Evolutionary conservation across 768 basidiomycete species (phyloP), one percentile per base, ranked within the genome.

Genomic region (Kwoniella dejecticola): DNA sequence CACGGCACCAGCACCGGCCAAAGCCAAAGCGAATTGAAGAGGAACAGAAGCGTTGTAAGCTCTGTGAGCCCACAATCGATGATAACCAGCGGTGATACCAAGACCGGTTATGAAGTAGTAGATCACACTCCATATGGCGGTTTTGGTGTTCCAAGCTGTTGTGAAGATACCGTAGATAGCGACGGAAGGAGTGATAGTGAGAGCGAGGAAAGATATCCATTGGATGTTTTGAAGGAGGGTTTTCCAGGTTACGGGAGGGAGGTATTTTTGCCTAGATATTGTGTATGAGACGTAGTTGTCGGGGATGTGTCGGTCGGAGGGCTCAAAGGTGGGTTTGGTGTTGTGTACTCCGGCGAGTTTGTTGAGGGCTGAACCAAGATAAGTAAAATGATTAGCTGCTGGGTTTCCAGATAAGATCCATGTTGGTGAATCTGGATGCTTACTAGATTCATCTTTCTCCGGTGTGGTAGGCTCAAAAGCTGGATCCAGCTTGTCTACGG

Each of bases 31-130:
- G 75, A 91, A 96, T 77, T 97, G 88, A 12, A 98, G 81, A 15
- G 89, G 88, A 61, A 83, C 83, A 3, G 89, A 87, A 36, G 95
- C 96, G 75, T 96, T 97, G 79, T 95, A 99, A 0, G 90, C 84
- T 58, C 96, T 86, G 75, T 99, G 96, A 10, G 96, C 90, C 93
- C 94, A 99, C 0, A 98, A 84, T 59, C 96, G 87, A 74, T 99
- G 96, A 81, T 98, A 99, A 11, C 96, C 95, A 58, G 79, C 58
- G 33, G 54, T 82, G 84, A 68, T 76, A 86, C 90, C 91, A 15
- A 95, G 83, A 36, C 93, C 95, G 7, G 89, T 89, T 79, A 88
- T 89, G 66, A 87, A 80, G 81, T 92, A 95, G 82, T 91, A 94
- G 17, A 83, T 71, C 26, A 84, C 76, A 17, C 85, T 54, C 79